A percentile compares a stretch with the other conserved stretches of the same genome.
These are phyloP conservation scores for Ampelomyces quisqualis DNA, from an alignment of 2,329 filamentous ascomycete genomes.

Conservation along the genomic window DNA sequence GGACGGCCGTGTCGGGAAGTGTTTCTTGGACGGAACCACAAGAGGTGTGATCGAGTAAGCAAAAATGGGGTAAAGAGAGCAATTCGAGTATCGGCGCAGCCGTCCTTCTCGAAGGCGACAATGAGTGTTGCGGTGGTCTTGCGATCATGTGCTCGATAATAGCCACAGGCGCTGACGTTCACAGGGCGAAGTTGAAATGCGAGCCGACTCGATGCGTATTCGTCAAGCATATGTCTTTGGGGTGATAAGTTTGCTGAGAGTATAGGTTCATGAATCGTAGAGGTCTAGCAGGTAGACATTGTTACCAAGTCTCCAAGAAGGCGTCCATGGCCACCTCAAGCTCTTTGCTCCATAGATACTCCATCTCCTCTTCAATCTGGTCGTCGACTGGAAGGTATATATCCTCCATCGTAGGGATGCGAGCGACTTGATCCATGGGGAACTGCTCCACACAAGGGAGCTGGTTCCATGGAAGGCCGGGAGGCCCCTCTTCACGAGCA, in stretches of 20 bases:
- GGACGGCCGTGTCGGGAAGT: background rate
- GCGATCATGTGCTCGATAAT: slow-evolving; percentile 3
- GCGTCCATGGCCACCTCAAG: slow-evolving; percentile 33
- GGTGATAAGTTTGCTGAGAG: background rate
- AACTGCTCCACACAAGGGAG: slow-evolving; percentile 42
- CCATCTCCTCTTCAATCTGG: slow-evolving; percentile 30
- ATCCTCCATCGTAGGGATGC: slow-evolving; percentile 42
- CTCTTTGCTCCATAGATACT: slow-evolving; percentile 28
- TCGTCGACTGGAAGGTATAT: slow-evolving; percentile 43
- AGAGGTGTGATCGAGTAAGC: no score
- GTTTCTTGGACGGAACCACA: no score
- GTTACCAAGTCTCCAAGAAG: no score
- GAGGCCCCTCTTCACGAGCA: slow-evolving; percentile 46
- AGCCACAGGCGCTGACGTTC: slow-evolving; percentile 6
- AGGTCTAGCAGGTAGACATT: no score
- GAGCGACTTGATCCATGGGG: slow-evolving; percentile 42
- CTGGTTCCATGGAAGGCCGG: slow-evolving; percentile 47
- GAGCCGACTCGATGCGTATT: slow-evolving; percentile 18
- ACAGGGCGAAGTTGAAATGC: slow-evolving; percentile 7
- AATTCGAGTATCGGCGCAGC: no score
- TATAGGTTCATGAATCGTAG: slow-evolving; percentile 9
- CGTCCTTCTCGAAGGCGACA: background rate
- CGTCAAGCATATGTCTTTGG: background rate
- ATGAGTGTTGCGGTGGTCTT: background rate
- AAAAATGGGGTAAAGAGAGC: no score